Conservation (phyloP, 305 asterid species). For the Fraxinus angustifolia region DNA sequence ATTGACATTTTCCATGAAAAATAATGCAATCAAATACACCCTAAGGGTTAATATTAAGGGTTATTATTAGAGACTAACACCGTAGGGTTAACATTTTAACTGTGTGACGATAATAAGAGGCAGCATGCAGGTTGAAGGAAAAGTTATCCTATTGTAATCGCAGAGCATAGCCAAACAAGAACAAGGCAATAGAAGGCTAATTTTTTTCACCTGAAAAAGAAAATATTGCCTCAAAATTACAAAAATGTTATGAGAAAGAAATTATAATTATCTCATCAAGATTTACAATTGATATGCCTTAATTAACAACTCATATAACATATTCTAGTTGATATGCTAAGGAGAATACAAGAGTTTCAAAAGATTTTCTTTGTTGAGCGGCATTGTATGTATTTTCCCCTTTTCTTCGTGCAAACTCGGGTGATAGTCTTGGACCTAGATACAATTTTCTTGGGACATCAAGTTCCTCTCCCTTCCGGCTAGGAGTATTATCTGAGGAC, state of each 20-base stretch:
- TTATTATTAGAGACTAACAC: not conserved
- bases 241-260: not conserved
- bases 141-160: not conserved
- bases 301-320: not conserved
- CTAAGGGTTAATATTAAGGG: not conserved
- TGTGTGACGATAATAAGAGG: not conserved
- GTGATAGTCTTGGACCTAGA: not conserved
- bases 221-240: not conserved
- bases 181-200: not conserved
- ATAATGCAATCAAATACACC: too few species aligned
- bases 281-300: not conserved
- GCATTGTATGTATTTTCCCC: slow-evolving; percentile 2
- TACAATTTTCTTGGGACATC: not conserved
- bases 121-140: not conserved
- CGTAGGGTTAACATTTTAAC: not conserved
- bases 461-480: not conserved
- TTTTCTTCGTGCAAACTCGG: not conserved
- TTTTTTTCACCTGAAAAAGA: not conserved
- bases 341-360: slow-evolving; percentile 1
- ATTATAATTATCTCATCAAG: not conserved
- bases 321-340: not conserved
- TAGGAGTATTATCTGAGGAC: not conserved
- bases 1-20: too few species aligned
- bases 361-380: slow-evolving; percentile 30
- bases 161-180: not conserved